Base-by-base conservation (phyloP, 1,284 basidiomycete genomes). In the Ustilago crameri region DNA sequence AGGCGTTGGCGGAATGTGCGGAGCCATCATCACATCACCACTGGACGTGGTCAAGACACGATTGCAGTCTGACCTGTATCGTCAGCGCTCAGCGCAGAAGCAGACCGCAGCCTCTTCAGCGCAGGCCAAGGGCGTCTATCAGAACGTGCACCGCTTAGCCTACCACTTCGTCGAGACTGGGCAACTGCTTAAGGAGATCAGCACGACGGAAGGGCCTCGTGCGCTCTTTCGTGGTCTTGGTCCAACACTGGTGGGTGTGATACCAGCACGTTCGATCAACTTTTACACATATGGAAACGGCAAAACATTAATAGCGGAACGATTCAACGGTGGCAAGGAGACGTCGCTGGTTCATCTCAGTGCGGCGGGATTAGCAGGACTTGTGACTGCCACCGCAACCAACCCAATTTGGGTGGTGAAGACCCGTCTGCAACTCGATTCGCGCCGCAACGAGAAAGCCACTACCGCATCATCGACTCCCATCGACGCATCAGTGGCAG, bases 391-490 rank as follows among this genome's bases (percentile, higher is more conserved):
- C 1, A 91, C 93, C 0, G 92, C 89, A 10, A 98, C 95, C 17
- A 98, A 98, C 83, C 95, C 95, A 0, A 96, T 98, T 44, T 98
- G 95, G 95, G 95, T 98, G 38, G 92, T 98, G 74, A 98, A 98
- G 84, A 98, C 95, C 35, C 89, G 95, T 3, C 81, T 98, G 50
- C 95, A 98, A 83, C 89, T 95, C 27, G 82, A 84, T 51, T 74
- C 76, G 9, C 51, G 63, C n/a, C 51, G 49, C 7, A 59, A 65
- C 44, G 43, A 42, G 20, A 42, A 42, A 9, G 20, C 41, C 17
- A 18, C 38, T 18, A 10, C 22, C 8, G 12, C 41, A 9, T 18
- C 68, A 47, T 18, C 43, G 15, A 34, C 18, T 30, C 7, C 43
- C 12, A 9, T 41, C 5, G 12, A 55, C 22, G n/a, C 42, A 37